Evolutionary conservation across 805 yeast genomes (phyloP), one percentile per base, ranked within the genome.

Genomic region (Candida easanensis): DNA sequence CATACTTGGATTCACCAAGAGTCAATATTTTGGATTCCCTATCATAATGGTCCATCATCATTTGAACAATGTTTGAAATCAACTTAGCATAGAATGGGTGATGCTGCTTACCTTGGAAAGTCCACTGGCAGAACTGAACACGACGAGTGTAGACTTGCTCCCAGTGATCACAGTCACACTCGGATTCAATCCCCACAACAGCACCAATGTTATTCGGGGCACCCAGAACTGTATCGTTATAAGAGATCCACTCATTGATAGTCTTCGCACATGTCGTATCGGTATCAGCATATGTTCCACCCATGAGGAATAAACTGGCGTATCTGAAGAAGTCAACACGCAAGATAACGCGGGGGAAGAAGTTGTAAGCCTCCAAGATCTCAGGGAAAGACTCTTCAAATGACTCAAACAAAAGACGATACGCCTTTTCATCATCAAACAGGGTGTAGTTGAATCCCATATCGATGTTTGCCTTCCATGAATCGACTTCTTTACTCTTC

Each of bases 221-320:
- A 1, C 46, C 53, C 19, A 28, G 41, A 5, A 49, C 31, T 5
- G 49, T 44, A 7, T 48, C 51, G 25, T 49, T 48, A 22, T 34
- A 52, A 14, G 79, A 80, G 40, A 77, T 72, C 85, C 84, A 79
- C 39, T 76, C 71, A 7, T 77, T 77, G 38, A 78, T 70, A 1
- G 82, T 82, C 45, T 71, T 78, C 40, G 73, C 45, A 63, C 45
- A 41, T 6, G 16, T 66, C 0, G 84, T 79, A 56, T 80, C 85
- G 27, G 79, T 75, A 56, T 80, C 84, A 4, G 82, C 73, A 53
- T 80, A 80, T 11, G 76, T 70, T n/a, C 85, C 85, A 36, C 85
- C 85, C 36, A 64, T 60, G 4, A 79, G 69, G 46, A 56, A 77
- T 5, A 79, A 51, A 6, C 77, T 65, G 46, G 78, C 60, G 54